Evolutionary conservation across 768 basidiomycete species (phyloP).

Genomic region (Pulveroboletus sp.): DNA sequence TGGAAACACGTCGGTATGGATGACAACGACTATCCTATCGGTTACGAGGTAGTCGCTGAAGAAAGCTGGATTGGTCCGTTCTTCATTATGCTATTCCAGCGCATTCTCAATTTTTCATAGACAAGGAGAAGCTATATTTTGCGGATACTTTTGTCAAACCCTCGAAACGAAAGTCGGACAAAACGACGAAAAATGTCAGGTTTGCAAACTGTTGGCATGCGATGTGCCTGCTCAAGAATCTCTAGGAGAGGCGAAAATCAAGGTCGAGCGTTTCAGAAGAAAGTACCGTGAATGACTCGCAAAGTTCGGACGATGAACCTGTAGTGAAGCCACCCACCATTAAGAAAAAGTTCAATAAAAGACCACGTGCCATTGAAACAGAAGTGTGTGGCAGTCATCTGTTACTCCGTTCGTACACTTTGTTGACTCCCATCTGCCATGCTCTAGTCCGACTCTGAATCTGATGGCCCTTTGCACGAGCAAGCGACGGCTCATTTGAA

Average conservation of each 20-base stretch:
- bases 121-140: constrained; percentile 40
- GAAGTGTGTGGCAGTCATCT: constrained; percentile 11
- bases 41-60: constrained; percentile 42
- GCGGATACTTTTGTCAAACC: constrained; percentile 25
- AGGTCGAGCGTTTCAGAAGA: constrained; percentile 12
- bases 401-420: not conserved
- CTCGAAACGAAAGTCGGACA: constrained; percentile 13
- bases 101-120: constrained; percentile 21
- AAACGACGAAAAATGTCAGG: constrained; percentile 16
- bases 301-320: constrained; percentile 7
- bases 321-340: not conserved
- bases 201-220: not conserved
- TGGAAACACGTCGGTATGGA: constrained; percentile 61
- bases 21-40: constrained; percentile 50
- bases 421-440: not conserved
- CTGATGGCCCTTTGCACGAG: constrained; percentile 3
- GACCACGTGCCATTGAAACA: not conserved
- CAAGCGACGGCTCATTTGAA: constrained; percentile 5
- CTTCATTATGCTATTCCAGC: not conserved
- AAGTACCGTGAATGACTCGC: constrained; percentile 6
- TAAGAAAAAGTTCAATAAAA: constrained; percentile 7
- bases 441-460: constrained; percentile 19
- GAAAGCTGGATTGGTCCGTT: constrained; percentile 58
- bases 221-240: not conserved
- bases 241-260: constrained; percentile 17